Conservation (phyloP, 768 basidiomycete species). For the Calocybe gangraenosa region DNA sequence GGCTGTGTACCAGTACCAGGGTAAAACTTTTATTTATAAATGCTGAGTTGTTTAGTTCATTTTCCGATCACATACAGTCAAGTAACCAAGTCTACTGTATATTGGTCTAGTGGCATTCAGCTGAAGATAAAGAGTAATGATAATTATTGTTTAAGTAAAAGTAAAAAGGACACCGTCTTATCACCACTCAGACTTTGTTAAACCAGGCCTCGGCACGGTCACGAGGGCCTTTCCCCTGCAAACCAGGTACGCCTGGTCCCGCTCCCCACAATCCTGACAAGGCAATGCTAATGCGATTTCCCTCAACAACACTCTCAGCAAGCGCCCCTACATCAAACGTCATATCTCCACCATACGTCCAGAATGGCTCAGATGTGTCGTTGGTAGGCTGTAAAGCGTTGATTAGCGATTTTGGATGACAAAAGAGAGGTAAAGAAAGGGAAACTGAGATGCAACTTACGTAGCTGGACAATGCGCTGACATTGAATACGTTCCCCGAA, state of each 20-base stretch:
- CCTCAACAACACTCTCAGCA: slow-evolving; percentile 2
- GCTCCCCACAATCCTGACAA: slow-evolving; percentile 14
- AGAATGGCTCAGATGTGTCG: slow-evolving; percentile 13
- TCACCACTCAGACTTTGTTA: background rate
- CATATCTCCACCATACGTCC: slow-evolving; percentile 1
- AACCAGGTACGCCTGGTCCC: slow-evolving; percentile 5
- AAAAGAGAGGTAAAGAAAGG: too few species aligned
- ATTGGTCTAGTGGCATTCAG: too few species aligned
- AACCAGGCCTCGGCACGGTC: slow-evolving; percentile 6
- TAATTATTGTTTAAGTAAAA: too few species aligned
- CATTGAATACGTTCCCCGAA: slow-evolving; percentile 1
- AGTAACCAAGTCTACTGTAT: too few species aligned
- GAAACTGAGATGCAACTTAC: background rate
- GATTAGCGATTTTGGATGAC: background rate
- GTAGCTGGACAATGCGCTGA: background rate
- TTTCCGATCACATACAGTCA: too few species aligned
- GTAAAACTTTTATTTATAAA: too few species aligned
- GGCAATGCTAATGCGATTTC: slow-evolving; percentile 3
- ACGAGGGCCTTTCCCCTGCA: slow-evolving; percentile 9
- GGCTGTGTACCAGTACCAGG: too few species aligned
- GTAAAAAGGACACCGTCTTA: too few species aligned
- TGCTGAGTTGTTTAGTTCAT: too few species aligned
- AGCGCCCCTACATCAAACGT: background rate
- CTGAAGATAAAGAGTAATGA: too few species aligned
- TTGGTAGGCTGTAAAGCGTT: slow-evolving; percentile 8